Conservation (phyloP, 179 eudicot genomes). For the Spergularia azorica region DNA sequence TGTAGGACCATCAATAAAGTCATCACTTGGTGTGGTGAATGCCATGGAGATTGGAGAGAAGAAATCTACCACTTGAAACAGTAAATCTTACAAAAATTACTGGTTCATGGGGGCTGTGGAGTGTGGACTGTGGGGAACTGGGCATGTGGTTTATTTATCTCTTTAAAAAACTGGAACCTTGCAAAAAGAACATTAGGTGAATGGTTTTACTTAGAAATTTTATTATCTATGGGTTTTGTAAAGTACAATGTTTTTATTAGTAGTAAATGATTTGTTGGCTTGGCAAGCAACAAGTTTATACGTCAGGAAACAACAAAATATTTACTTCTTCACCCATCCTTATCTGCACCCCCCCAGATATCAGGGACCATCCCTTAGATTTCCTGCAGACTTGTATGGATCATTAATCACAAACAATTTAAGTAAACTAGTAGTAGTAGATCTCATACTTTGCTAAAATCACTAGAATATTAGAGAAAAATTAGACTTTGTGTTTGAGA, state of each 20-base stretch:
- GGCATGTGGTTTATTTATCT: neutral
- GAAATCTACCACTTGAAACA: neutral
- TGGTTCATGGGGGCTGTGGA: neutral
- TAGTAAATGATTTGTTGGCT: slow-evolving; percentile 33
- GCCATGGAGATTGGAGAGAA: neutral
- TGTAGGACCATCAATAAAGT: no score
- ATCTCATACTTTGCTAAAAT: neutral
- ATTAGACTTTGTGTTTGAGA: no score
- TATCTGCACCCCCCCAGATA: slow-evolving; percentile 28
- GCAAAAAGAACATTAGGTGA: slow-evolving; percentile 1
- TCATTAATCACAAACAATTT: slow-evolving; percentile 3
- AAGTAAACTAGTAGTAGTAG: neutral
- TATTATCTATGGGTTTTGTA: neutral
- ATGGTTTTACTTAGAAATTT: neutral
- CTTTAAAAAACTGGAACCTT: neutral
- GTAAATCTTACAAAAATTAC: neutral
- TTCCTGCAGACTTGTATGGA: slow-evolving; percentile 13
- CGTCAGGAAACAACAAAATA: slow-evolving; percentile 21
- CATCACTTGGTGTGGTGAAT: no score
- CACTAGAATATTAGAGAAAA: no score
- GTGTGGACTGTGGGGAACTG: neutral
- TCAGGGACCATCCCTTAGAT: slow-evolving; percentile 26
- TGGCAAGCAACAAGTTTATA: slow-evolving; percentile 29
- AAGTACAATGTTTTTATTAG: slow-evolving; percentile 25
- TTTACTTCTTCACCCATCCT: slow-evolving; percentile 34